phyloP scores from a whole-genome alignment of 75 land plant species.

The Azolla pinnata region DNA sequence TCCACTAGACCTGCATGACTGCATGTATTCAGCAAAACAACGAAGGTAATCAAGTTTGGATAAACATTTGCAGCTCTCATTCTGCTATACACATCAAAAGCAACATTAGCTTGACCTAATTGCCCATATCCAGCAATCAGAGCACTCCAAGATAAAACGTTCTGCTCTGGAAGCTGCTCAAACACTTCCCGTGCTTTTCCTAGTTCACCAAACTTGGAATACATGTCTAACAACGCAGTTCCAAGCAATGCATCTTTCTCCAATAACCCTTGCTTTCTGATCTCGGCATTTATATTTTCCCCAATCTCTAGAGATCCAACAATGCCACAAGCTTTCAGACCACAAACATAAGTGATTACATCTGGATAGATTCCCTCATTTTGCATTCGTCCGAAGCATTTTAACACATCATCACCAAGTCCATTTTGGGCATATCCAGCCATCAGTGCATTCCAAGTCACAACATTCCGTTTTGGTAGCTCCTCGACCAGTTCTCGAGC shows the following conservation, averaged over 20 bases:
- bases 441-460: constrained; percentile 26
- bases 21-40: constrained; percentile 29
- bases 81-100: constrained; percentile 23
- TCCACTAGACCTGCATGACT: constrained; percentile 27
- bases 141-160: constrained; percentile 2
- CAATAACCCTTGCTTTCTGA: constrained; percentile 17
- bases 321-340: constrained; percentile 22
- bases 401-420: constrained; percentile 12
- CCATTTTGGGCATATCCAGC: constrained; percentile 24
- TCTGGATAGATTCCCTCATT: constrained; percentile 13
- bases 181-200: constrained; percentile 17
- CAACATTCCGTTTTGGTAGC: constrained; percentile 15
- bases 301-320: constrained; percentile 23
- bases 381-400: constrained; percentile 24
- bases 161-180: constrained; percentile 13
- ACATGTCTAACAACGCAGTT: constrained; percentile 32
- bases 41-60: constrained; percentile 23
- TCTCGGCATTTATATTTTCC: constrained; percentile 26
- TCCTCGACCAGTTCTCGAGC: constrained; percentile 18
- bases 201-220: constrained; percentile 31
- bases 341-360: constrained; percentile 22
- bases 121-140: neutral
- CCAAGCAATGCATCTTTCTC: constrained; percentile 12
- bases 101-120: constrained; percentile 22
- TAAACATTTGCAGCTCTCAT: constrained; percentile 13